A percentile compares a stretch with the other conserved stretches of the same genome.
phyloP scores from a whole-genome alignment of 805 yeast species.

The Kodamaea lidongshanica region DNA sequence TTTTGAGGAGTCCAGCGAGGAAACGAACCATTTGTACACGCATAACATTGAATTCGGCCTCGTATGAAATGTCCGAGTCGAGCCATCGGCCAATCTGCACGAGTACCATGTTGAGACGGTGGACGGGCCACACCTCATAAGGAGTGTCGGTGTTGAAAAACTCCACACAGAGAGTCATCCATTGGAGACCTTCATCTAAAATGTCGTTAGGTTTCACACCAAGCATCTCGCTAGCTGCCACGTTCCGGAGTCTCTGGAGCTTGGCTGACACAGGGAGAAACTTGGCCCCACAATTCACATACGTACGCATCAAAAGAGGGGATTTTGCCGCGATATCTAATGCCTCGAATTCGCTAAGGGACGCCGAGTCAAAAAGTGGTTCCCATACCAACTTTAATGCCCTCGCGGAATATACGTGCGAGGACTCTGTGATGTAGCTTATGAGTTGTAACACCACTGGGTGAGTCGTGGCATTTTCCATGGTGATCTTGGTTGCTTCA shows the following conservation, averaged over 20 bases:
- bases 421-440: no score
- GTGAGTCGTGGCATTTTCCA: no score
- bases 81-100: conserved; percentile 51
- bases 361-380: conserved; percentile 11
- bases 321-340: conserved; percentile 21
- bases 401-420: conserved; percentile 9
- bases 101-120: conserved; percentile 58
- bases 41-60: conserved; percentile 43
- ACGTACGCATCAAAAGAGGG: conserved; percentile 26
- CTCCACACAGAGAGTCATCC: conserved; percentile 43
- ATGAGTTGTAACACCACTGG: no score
- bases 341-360: conserved; percentile 14
- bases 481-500: no score
- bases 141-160: conserved; percentile 30
- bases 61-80: conserved; percentile 57
- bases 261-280: conserved; percentile 30
- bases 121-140: conserved; percentile 50
- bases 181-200: conserved; percentile 36
- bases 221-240: conserved; percentile 57
- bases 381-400: conserved; percentile 7
- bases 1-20: conserved; percentile 20
- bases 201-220: conserved; percentile 44
- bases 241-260: conserved; percentile 51
- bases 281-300: conserved; percentile 28
- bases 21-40: conserved; percentile 49